Evolutionary conservation across 208 protist genomes (phyloP).

Genomic region (Acanthamoeba sp.): DNA sequence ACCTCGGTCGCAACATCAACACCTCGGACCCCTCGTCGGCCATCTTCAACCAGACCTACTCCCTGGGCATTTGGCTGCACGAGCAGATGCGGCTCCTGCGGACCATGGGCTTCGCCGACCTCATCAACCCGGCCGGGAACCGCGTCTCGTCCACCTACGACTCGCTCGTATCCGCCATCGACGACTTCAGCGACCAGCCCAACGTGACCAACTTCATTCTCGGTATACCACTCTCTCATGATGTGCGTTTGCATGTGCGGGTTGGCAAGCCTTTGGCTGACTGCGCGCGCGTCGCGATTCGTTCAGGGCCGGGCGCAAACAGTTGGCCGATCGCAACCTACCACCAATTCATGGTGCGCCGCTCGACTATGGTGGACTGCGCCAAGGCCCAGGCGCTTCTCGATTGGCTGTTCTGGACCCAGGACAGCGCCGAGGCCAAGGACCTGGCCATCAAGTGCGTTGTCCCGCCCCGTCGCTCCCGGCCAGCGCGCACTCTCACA

Average conservation of each 20-base stretch:
- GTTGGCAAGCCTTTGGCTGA: too few species aligned
- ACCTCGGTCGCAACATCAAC: conserved; percentile 2
- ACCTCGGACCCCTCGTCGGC: neutral
- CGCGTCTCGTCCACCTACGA: neutral
- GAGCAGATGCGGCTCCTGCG: conserved; percentile 12
- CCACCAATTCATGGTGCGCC: neutral
- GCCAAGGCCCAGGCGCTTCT: conserved; percentile 3
- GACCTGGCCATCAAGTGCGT: conserved; percentile 42
- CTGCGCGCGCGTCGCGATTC: neutral
- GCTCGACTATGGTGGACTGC: neutral
- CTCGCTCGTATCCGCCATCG: neutral
- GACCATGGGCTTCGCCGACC: neutral
- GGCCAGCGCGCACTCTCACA: neutral
- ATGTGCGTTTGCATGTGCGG: too few species aligned
- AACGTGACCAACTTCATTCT: neutral
- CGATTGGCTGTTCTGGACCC: conserved; percentile 45
- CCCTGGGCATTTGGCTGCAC: conserved; percentile 43
- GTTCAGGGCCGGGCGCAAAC: neutral
- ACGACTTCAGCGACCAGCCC: conserved; percentile 21
- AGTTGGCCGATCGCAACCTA: conserved; percentile 11
- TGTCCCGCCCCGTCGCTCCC: neutral
- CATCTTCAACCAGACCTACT: neutral
- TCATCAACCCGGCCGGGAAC: conserved; percentile 34
- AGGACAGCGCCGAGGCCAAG: neutral
- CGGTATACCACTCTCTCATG: too few species aligned